Conservation (phyloP, 768 basidiomycete species). For the Macrolepiota dolichaula region DNA sequence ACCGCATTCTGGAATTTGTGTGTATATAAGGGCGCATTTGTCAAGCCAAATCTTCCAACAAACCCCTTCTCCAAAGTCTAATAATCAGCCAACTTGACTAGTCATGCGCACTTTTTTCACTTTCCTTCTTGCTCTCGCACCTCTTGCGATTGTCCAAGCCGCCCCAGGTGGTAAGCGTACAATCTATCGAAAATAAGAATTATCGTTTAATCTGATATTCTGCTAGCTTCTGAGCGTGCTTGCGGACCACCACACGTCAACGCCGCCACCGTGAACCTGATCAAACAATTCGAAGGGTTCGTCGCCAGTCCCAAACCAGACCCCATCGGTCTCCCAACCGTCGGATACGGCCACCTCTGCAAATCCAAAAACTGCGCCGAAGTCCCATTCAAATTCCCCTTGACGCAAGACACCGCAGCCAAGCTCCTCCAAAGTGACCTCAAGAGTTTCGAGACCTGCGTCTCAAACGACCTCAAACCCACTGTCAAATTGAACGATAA, state of each 20-base stretch:
- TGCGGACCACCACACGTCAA: not conserved
- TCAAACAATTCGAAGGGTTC: not conserved
- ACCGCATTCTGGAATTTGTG: not conserved
- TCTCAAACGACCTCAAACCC: conserved; percentile 19
- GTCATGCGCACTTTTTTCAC: not conserved
- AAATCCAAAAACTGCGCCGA: conserved; percentile 25
- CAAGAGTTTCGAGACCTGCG: conserved; percentile 19
- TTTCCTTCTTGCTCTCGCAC: not conserved
- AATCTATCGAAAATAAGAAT: not conserved
- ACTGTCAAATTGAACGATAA: conserved; percentile 18
- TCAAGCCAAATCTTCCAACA: not conserved
- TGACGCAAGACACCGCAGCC: conserved; percentile 18
- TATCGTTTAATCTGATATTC: not conserved
- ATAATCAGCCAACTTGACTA: not conserved
- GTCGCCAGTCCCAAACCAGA: not conserved
- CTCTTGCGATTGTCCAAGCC: not conserved
- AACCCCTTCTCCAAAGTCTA: not conserved
- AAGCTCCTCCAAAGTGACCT: conserved; percentile 24
- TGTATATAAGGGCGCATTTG: not conserved
- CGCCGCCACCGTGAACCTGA: not conserved
- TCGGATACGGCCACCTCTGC: not conserved
- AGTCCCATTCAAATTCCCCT: conserved; percentile 29
- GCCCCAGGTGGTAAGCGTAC: not conserved
- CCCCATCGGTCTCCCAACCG: not conserved
- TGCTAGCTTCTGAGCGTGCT: not conserved